Percentiles rank a stretch among this genome's conserved stretches.
phyloP scores from a whole-genome alignment of 805 yeast genomes.

The Lipomyces sp. region DNA sequence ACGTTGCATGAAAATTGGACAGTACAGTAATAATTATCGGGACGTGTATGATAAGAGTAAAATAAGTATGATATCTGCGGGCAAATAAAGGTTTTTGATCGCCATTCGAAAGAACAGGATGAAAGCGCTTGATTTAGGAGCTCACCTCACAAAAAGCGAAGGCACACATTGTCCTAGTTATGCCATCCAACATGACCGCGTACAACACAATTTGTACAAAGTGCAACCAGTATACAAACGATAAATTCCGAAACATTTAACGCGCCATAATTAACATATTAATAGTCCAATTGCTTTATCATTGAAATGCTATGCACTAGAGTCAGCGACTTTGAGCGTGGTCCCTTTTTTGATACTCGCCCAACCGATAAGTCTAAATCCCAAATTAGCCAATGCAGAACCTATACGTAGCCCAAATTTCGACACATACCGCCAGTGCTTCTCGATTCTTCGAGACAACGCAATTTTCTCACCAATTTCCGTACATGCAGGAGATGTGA shows the following conservation, averaged over 20 bases:
- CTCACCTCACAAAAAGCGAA: neutral
- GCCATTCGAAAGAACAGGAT: neutral
- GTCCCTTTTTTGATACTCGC: slow-evolving; percentile 57
- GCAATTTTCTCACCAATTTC: slow-evolving; percentile 98
- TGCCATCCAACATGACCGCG: neutral
- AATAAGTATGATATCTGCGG: neutral
- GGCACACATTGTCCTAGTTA: neutral
- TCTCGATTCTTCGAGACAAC: slow-evolving; percentile 96
- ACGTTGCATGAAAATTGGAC: too few species aligned
- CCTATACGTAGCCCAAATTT: neutral
- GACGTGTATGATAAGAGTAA: too few species aligned
- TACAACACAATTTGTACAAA: neutral
- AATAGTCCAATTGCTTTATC: too few species aligned
- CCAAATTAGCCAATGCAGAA: neutral
- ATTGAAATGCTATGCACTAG: slow-evolving; percentile 2
- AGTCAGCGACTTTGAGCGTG: slow-evolving; percentile 28
- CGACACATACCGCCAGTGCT: slow-evolving; percentile 82
- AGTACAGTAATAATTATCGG: too few species aligned
- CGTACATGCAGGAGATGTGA: slow-evolving; percentile 98
- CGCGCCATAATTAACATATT: neutral
- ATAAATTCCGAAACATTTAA: neutral
- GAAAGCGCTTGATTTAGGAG: neutral
- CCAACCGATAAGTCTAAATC: slow-evolving; percentile 83
- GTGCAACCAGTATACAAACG: neutral
- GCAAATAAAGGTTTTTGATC: neutral